Evolutionary conservation across 805 yeast genomes (phyloP), one percentile per base, ranked within the genome.

Genomic region (Yamadazyma nakazawae): DNA sequence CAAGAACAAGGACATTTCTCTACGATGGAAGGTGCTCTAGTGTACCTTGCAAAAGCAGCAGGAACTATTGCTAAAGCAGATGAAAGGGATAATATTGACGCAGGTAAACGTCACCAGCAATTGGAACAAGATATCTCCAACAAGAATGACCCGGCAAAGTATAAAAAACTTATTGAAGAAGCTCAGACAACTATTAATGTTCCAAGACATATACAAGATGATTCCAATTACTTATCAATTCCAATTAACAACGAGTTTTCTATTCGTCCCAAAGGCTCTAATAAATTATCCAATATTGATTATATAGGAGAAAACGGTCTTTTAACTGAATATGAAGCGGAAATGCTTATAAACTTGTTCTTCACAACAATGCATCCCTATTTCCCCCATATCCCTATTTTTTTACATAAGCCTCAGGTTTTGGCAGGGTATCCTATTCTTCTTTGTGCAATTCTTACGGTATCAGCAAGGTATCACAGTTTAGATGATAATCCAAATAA

Each of bases 301-400:
- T 85, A 83, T 53, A 83, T 88, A 40, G 64, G 63, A 0, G 63
- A 63, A n/a, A 62, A 66, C 37, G 79, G 79, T 18, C 72, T 88
- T 43, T 58, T 91, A 13, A 72, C 85, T 0, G 89, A 80, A 51
- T 60, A 56, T 0, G 88, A 84, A 57, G 88, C 91, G 2, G 75
- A 70, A 39, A 66, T 64, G 41, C 63, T 84, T 28, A 76, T 86
- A 21, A 71, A 75, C 34, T 61, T 81, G 44, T 91, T 87, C 63
- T 88, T 88, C 61, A 63, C 79, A 3, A 80, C 89, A 2, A 78
- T 91, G 82, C 95, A 88, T 63, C 97, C 96, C 2, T 91, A 81
- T 62, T 91, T 86, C 66, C 97, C 97, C 1, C 87, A 84, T 59
- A 76, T 92, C 34, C 96, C 97, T 0, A 69, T 74, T 26, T 87